phyloP scores from a whole-genome alignment of 208 protist species.

The Vickermania ingenoplastis region DNA sequence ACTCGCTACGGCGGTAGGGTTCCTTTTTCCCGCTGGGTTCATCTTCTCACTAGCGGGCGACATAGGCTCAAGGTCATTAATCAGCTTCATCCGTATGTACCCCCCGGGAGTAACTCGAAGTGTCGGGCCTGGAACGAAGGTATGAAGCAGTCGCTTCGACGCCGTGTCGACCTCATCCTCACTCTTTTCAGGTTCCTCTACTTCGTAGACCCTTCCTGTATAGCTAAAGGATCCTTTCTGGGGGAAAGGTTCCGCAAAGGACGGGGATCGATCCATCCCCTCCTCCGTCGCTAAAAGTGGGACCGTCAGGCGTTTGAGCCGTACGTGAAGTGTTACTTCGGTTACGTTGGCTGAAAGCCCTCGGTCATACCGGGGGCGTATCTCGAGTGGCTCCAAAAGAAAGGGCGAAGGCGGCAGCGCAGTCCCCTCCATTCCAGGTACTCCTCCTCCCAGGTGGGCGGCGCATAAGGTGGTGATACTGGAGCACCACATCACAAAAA shows the following conservation, averaged over 20 bases:
- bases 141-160: neutral
- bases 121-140: conserved; percentile 46
- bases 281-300: neutral
- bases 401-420: too few relatives aligned
- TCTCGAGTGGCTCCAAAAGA: neutral
- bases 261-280: too few relatives aligned
- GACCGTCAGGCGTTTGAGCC: neutral
- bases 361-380: neutral
- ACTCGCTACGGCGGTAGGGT: neutral
- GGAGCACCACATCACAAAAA: too few relatives aligned
- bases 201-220: neutral
- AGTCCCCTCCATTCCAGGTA: too few relatives aligned
- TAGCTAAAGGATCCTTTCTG: neutral
- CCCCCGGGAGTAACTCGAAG: conserved; percentile 59
- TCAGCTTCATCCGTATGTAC: conserved; percentile 42
- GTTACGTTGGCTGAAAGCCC: neutral
- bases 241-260: too few relatives aligned
- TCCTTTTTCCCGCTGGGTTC: neutral
- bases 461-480: too few relatives aligned
- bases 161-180: too few relatives aligned
- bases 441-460: too few relatives aligned
- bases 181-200: neutral
- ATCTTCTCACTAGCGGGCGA: neutral
- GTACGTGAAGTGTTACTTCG: neutral
- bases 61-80: conserved; percentile 47